Evolutionary conservation across 768 basidiomycete species (phyloP).

Genomic region (Lyophyllum decastes): DNA sequence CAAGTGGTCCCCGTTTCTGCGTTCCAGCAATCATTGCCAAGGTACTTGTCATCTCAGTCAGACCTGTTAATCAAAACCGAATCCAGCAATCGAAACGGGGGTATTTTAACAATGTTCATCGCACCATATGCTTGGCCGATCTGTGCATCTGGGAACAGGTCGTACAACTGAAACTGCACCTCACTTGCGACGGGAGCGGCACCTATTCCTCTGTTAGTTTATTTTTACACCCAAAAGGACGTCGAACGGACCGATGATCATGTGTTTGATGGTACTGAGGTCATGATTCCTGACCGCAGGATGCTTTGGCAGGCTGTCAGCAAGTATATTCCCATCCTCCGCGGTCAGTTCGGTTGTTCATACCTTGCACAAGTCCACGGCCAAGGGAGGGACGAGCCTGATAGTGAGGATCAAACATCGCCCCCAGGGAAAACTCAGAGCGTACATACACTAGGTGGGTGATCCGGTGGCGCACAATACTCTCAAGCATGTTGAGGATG

Average conservation of each 20-base stretch:
- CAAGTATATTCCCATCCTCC: background rate
- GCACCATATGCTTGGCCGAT: slow-evolving; percentile 68
- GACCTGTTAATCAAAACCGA: slow-evolving; percentile 2
- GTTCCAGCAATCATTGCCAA: slow-evolving; percentile 45
- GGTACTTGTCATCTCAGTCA: slow-evolving; percentile 44
- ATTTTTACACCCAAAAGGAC: background rate
- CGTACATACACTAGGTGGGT: slow-evolving; percentile 40
- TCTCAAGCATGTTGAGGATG: slow-evolving; percentile 44
- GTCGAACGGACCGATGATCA: slow-evolving; percentile 41
- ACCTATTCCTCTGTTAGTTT: slow-evolving; percentile 32
- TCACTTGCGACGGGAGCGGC: slow-evolving; percentile 61
- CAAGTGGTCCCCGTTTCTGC: slow-evolving; percentile 39
- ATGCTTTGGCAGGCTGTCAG: slow-evolving; percentile 31
- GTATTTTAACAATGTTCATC: slow-evolving; percentile 2
- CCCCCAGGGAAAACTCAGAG: background rate
- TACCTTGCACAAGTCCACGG: slow-evolving; percentile 53
- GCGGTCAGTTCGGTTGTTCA: slow-evolving; percentile 7
- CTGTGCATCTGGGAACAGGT: slow-evolving; percentile 47
- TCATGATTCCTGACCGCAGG: slow-evolving; percentile 44
- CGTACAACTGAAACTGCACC: slow-evolving; percentile 44
- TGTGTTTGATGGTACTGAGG: slow-evolving; percentile 37
- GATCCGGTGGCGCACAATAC: slow-evolving; percentile 44
- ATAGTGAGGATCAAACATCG: background rate
- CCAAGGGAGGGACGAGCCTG: slow-evolving; percentile 51
- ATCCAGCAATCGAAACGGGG: background rate